Conservation (phyloP, 345 rosid genomes). For the Acer negundo region DNA sequence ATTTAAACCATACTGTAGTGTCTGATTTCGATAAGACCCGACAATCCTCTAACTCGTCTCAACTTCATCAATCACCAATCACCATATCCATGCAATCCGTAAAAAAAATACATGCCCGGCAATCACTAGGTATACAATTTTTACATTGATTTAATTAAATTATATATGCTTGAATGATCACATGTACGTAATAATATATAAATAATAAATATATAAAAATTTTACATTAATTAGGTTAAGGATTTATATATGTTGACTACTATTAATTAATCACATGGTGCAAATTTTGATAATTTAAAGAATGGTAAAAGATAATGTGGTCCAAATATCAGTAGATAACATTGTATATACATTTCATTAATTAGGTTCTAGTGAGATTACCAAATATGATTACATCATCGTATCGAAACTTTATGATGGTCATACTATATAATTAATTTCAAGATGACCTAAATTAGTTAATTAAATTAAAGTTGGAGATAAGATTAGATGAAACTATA, state of each 20-base stretch:
- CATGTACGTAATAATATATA: not conserved
- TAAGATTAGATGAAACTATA: not conserved
- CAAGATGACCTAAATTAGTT: not conserved
- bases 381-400: not conserved
- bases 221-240: not conserved
- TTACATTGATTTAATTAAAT: not conserved
- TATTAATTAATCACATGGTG: not conserved
- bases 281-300: not conserved
- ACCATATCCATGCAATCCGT: too few relatives aligned
- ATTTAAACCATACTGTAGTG: too few relatives aligned
- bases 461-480: not conserved
- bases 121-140: not conserved
- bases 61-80: not conserved
- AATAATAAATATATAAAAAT: too few relatives aligned
- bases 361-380: not conserved
- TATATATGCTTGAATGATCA: not conserved
- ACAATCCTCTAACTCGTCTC: too few relatives aligned
- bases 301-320: not conserved
- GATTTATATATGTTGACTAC: not conserved
- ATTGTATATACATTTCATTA: not conserved
- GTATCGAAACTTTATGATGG: not conserved
- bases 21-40: too few relatives aligned
- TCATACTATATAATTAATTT: not conserved
- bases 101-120: not conserved
- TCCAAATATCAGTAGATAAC: conserved; percentile 2